Percentiles rank a stretch among this genome's conserved stretches.
Conservation (phyloP, 75 land plant species). For the Sequoiadendron giganteum region DNA sequence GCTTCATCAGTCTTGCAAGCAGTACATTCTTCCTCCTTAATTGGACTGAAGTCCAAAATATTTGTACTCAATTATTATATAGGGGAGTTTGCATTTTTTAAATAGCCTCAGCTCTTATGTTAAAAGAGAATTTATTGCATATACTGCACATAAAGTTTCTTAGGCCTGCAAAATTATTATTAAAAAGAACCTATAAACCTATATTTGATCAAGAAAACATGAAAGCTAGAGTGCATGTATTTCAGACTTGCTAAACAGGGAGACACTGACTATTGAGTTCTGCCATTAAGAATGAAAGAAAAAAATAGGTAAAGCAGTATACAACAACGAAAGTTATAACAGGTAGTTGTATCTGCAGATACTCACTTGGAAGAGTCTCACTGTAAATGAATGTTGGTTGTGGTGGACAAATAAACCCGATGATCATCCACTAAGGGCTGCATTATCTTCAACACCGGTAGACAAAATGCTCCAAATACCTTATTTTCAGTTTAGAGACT, state of each 20-base stretch:
- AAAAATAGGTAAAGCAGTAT: neutral
- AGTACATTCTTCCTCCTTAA: constrained; percentile 34
- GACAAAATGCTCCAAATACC: too few species aligned
- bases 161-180: neutral
- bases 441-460: too few species aligned
- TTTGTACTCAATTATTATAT: neutral
- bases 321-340: neutral
- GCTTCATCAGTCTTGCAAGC: constrained; percentile 74
- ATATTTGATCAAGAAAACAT: neutral
- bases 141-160: neutral
- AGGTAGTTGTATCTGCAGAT: neutral
- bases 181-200: neutral
- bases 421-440: too few species aligned
- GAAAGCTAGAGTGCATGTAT: neutral
- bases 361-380: too few species aligned
- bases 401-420: too few species aligned
- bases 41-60: neutral
- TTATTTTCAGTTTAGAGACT: too few species aligned
- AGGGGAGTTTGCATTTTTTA: neutral
- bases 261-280: neutral
- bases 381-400: too few species aligned
- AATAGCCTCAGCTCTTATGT: neutral
- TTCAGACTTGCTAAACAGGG: neutral
- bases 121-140: neutral
- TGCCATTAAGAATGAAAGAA: neutral